Conservation (phyloP, 176 grass and related monocot species). For the Paspalum vaginatum region DNA sequence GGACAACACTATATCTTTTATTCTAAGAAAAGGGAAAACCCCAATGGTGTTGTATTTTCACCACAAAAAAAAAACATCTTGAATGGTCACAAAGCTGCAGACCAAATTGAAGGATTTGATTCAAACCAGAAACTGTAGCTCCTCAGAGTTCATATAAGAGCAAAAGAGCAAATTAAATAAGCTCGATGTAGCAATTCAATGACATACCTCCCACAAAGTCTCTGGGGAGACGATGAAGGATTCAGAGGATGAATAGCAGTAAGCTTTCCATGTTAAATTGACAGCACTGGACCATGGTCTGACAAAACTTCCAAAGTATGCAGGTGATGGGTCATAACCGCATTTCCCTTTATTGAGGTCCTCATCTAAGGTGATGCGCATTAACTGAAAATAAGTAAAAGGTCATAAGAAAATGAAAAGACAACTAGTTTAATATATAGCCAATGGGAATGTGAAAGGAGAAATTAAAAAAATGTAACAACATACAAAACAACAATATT, state of each 20-base stretch:
- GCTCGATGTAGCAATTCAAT: slow-evolving; percentile 7
- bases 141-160: neutral
- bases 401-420: slow-evolving; percentile 26
- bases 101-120: slow-evolving; percentile 3
- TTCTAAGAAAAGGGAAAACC: neutral
- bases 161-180: slow-evolving; percentile 13
- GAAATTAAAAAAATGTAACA: neutral
- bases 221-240: slow-evolving; percentile 61
- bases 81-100: slow-evolving; percentile 13
- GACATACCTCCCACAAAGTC: slow-evolving; percentile 90
- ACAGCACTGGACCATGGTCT: slow-evolving; percentile 50
- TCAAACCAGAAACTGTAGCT: neutral
- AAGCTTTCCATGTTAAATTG: slow-evolving; percentile 57
- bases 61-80: neutral
- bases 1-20: neutral
- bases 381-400: slow-evolving; percentile 30
- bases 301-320: slow-evolving; percentile 31
- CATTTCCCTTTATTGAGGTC: slow-evolving; percentile 50
- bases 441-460: neutral
- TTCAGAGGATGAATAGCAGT: slow-evolving; percentile 61
- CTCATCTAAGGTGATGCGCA: slow-evolving; percentile 53
- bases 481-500: neutral
- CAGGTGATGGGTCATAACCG: slow-evolving; percentile 41
- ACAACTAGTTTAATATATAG: slow-evolving; percentile 32
- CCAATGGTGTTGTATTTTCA: neutral